Conservation (phyloP, 805 yeast genomes). For the Alloascoidea africana region DNA sequence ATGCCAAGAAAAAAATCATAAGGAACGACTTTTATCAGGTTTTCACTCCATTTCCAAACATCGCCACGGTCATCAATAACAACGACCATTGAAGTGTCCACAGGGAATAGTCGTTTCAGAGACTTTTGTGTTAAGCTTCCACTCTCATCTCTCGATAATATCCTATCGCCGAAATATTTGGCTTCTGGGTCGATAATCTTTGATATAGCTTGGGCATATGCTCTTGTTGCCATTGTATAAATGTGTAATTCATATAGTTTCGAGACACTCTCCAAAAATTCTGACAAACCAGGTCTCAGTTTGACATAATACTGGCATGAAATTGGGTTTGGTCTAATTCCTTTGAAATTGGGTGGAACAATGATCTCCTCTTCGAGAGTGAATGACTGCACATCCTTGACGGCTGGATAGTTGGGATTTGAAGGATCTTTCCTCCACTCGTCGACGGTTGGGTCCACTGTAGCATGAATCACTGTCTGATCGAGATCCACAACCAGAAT, state of each 20-base stretch:
- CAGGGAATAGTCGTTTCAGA: conserved; percentile 79
- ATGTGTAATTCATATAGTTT: conserved; percentile 78
- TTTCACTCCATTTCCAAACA: conserved; percentile 96
- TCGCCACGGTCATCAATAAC: conserved; percentile 96
- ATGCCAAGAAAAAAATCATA: conserved; percentile 94
- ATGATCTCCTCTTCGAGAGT: conserved; percentile 54
- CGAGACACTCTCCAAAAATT: conserved; percentile 51
- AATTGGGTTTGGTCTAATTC: conserved; percentile 37
- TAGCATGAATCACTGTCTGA: conserved; percentile 95
- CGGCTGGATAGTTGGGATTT: conserved; percentile 74
- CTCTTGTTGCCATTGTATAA: conserved; percentile 95
- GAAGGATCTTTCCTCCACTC: conserved; percentile 85
- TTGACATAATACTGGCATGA: conserved; percentile 84
- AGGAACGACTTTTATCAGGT: conserved; percentile 84
- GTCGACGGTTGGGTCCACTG: conserved; percentile 94
- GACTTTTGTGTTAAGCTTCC: conserved; percentile 87
- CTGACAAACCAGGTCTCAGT: conserved; percentile 71
- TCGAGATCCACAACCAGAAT: conserved; percentile 92
- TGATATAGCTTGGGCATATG: conserved; percentile 84
- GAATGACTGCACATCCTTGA: conserved; percentile 70
- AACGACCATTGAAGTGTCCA: conserved; percentile 91
- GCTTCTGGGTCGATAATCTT: conserved; percentile 86
- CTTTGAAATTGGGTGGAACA: conserved; percentile 38
- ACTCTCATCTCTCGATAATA: conserved; percentile 85
- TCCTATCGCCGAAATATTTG: conserved; percentile 76